These are phyloP conservation scores for Pezizomycotina sp. DNA, from an alignment of 2,329 filamentous ascomycete species.

Conservation along the genomic window DNA sequence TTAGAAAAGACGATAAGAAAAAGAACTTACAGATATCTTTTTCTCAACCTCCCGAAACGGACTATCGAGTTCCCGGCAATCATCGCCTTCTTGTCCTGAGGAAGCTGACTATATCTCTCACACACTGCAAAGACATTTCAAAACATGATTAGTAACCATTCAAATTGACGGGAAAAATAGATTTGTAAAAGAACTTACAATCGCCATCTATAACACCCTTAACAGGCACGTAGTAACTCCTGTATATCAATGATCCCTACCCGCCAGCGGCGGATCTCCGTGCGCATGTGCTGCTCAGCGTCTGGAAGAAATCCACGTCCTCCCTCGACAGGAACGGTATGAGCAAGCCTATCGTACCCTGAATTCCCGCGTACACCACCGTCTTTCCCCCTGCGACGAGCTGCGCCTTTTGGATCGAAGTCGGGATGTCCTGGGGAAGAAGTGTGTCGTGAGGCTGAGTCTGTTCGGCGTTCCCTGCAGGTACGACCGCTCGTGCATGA, in stretches of 20 bases:
- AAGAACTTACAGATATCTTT: constrained; percentile 55
- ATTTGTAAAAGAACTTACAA: constrained; percentile 25
- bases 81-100: constrained; percentile 81
- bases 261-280: constrained; percentile 77
- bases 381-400: constrained; percentile 84
- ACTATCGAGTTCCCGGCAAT: constrained; percentile 85
- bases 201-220: constrained; percentile 97
- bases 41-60: constrained; percentile 86
- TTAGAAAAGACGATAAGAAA: background rate
- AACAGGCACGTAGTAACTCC: constrained; percentile 87
- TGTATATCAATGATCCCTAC: constrained; percentile 90
- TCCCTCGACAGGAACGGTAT: constrained; percentile 84
- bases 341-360: constrained; percentile 84
- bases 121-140: constrained; percentile 39
- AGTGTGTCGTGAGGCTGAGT: constrained; percentile 70
- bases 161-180: background rate
- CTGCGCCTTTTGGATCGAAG: constrained; percentile 72
- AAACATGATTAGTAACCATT: background rate
- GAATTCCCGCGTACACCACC: constrained; percentile 81
- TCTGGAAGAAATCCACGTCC: constrained; percentile 96
- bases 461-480: constrained; percentile 78
- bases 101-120: constrained; percentile 70
- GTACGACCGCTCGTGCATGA: constrained; percentile 80
- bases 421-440: constrained; percentile 84
- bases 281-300: constrained; percentile 75